Evolutionary conservation across 495 filamentous ascomycete genomes (phyloP).

Genomic region (Opeltia flavorubescens): DNA sequence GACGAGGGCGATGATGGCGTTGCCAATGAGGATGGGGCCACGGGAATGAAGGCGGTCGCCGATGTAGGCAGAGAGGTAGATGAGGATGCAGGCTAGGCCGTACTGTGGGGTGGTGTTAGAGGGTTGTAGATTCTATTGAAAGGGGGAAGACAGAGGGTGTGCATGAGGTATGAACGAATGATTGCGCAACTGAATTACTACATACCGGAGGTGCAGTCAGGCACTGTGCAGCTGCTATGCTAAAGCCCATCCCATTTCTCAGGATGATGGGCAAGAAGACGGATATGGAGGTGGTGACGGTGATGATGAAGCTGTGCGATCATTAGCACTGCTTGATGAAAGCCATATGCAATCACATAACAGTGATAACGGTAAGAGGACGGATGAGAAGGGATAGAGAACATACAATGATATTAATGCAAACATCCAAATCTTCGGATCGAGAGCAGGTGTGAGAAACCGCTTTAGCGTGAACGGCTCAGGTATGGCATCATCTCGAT

Average conservation of each 20-base stretch:
- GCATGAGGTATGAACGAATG: not conserved
- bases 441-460: constrained; percentile 34
- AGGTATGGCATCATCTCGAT: constrained; percentile 39
- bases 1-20: constrained; percentile 34
- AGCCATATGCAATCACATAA: not conserved
- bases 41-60: constrained; percentile 44
- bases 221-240: constrained; percentile 40
- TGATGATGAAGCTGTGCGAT: constrained; percentile 32
- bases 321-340: not conserved
- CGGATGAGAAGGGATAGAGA: too few species aligned
- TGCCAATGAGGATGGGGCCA: constrained; percentile 42
- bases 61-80: constrained; percentile 36
- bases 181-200: not conserved
- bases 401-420: constrained; percentile 40
- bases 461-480: constrained; percentile 34
- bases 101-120: constrained; percentile 15
- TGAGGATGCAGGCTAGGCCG: constrained; percentile 38
- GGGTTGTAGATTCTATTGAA: constrained; percentile 19
- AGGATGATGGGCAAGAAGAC: constrained; percentile 59
- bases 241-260: constrained; percentile 40
- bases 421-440: constrained; percentile 50
- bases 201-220: constrained; percentile 41
- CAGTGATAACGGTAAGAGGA: not conserved
- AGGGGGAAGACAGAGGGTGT: not conserved
- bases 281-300: constrained; percentile 47